Conservation (phyloP, 148 eudicot genomes). For the Linanthus parryae region DNA sequence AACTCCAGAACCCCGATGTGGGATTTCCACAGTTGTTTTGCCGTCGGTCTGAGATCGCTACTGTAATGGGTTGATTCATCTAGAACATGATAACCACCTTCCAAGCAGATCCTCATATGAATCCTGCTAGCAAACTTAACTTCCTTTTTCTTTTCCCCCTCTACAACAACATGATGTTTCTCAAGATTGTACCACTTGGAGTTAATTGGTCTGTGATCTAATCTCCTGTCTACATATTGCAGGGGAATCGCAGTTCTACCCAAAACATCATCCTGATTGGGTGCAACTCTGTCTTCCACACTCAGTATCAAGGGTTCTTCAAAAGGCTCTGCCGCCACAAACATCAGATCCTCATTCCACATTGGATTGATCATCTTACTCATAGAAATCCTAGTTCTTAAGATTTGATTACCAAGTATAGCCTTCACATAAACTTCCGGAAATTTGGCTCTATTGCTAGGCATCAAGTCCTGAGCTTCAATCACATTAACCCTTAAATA, state of each 20-base stretch:
- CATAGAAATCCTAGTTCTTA: slow-evolving; percentile 16
- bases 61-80: slow-evolving; percentile 39
- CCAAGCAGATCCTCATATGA: slow-evolving; percentile 32
- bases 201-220: slow-evolving; percentile 18
- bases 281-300: slow-evolving; percentile 29
- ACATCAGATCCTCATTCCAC: slow-evolving; percentile 32
- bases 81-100: slow-evolving; percentile 45
- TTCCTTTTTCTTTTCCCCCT: slow-evolving; percentile 18
- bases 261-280: slow-evolving; percentile 25
- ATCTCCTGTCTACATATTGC: slow-evolving; percentile 22
- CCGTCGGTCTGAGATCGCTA: slow-evolving; percentile 30
- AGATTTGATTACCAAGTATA: slow-evolving; percentile 16
- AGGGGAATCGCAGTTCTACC: slow-evolving; percentile 25
- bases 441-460: slow-evolving; percentile 9
- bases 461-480: slow-evolving; percentile 19
- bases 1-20: slow-evolving; percentile 33
- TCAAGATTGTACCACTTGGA: slow-evolving; percentile 28
- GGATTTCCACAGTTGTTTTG: slow-evolving; percentile 28
- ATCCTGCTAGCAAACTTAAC: slow-evolving; percentile 19
- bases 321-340: slow-evolving; percentile 32
- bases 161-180: slow-evolving; percentile 19
- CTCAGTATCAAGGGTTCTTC: slow-evolving; percentile 26
- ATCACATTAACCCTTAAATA: slow-evolving; percentile 18
- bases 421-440: slow-evolving; percentile 19
- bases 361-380: slow-evolving; percentile 17